Percentiles rank a stretch among this genome's conserved stretches.
Conservation (phyloP, 129 eudicot genomes). For the Flaveria ramosissima region DNA sequence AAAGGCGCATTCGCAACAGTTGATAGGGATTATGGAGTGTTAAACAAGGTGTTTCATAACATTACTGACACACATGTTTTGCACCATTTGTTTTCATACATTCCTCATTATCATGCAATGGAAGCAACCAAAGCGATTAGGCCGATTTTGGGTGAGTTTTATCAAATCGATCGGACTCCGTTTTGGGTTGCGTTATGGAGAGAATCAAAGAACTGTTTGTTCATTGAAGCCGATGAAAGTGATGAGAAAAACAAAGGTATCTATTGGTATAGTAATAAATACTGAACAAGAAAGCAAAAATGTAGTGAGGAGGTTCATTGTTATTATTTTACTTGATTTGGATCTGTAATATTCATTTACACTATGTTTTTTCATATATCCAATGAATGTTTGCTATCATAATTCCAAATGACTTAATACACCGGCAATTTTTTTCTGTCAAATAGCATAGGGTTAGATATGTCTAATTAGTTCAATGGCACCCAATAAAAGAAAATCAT, state of each 20-base stretch:
- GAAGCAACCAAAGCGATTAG: conserved; percentile 58
- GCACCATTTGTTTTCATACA: conserved; percentile 54
- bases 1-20: conserved; percentile 56
- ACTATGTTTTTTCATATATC: too few relatives aligned
- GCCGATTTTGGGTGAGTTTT: conserved; percentile 54
- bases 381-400: too few relatives aligned
- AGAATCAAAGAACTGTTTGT: conserved; percentile 53
- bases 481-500: too few relatives aligned
- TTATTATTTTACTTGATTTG: too few relatives aligned
- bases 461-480: too few relatives aligned
- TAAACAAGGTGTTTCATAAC: conserved; percentile 62
- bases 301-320: too few relatives aligned
- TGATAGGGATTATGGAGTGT: conserved; percentile 55
- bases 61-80: conserved; percentile 58
- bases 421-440: too few relatives aligned
- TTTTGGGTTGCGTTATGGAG: conserved; percentile 51
- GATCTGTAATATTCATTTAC: too few relatives aligned
- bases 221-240: conserved; percentile 41
- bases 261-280: conserved; percentile 46
- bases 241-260: conserved; percentile 42
- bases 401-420: too few relatives aligned
- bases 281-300: not conserved
- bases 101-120: conserved; percentile 64
- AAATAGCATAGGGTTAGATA: too few relatives aligned
- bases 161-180: conserved; percentile 52